phyloP scores from a whole-genome alignment of 2,329 filamentous ascomycete genomes.

The Aureobasidium namibiae region DNA sequence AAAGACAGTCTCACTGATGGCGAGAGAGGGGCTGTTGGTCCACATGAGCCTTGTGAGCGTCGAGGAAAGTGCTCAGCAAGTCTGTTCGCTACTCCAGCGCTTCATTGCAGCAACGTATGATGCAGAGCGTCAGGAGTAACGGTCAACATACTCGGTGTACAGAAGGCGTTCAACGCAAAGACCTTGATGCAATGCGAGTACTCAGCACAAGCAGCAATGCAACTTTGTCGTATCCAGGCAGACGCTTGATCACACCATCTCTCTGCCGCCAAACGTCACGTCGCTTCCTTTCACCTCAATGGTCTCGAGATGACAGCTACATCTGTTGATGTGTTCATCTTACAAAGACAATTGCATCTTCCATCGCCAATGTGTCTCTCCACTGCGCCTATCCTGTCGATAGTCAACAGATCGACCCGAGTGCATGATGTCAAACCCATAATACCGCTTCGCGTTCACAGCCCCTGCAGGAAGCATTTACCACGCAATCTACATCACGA shows the following conservation, averaged over 20 bases:
- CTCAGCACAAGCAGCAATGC: background rate
- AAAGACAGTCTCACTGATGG: background rate
- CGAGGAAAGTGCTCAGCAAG: too few relatives aligned
- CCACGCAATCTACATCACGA: background rate
- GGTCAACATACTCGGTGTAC: background rate
- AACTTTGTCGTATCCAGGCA: background rate
- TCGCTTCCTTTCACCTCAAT: background rate
- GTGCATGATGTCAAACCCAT: background rate
- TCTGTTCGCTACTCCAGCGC: too few relatives aligned
- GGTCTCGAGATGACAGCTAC: background rate
- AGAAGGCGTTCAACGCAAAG: background rate
- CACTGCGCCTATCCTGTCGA: background rate
- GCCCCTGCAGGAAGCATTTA: conserved; percentile 10
- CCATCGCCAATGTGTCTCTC: background rate
- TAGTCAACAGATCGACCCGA: conserved; percentile 3
- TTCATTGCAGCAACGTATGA: background rate
- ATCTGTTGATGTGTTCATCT: background rate
- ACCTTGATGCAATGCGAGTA: background rate
- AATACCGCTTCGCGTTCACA: background rate
- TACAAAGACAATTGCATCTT: background rate
- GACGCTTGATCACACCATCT: background rate
- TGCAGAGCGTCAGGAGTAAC: background rate
- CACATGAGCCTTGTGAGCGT: too few relatives aligned
- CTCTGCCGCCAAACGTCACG: background rate
- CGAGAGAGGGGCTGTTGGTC: too few relatives aligned